Evolutionary conservation across 768 basidiomycete genomes (phyloP), one percentile per base, ranked within the genome.

Genomic region (Agaricus subrufescens): DNA sequence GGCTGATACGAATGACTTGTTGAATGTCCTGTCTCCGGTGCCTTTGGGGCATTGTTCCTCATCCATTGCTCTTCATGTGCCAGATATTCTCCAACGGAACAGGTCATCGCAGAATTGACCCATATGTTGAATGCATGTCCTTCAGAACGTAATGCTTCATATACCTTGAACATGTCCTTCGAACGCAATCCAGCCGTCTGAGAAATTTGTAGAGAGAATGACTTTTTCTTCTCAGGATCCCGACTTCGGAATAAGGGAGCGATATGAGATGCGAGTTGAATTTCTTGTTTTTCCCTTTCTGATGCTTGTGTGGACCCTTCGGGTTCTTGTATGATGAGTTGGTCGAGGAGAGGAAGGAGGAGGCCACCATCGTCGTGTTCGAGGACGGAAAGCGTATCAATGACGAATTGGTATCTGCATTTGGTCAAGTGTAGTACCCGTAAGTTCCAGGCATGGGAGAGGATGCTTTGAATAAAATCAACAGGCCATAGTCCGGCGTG

Each of bases 51-150:
- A 34, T 19, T 42, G 6, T 15, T 42, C n/a, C 19, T 3, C 10
- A 9, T 49, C 34, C 23, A 37, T 34, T 14, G 19, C 48, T 34
- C 4, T 34, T 37, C 30, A 23, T n/a, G 15, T 34, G 34, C 48
- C 31, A 49, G n/a, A 34, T 37, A 15, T 6, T 34, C 23, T 11
- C 37, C 30, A 3, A 49, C 4, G n/a, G 48, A 49, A 37, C 31
- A 34, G 10, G 31, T 23, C 48, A 49, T 49, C 31, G 31, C 30
- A 19, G 34, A 49, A 23, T 49, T 34, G 10, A 38, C 48, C 51
- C 51, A 52, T 15, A 52, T 30, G 10, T 52, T 52, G 40, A 52
- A 52, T n/a, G 51, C 51, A 44, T 43, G 12, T 19, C 29, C 39
- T 29, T 52, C 40, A 12, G n/a, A 30, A 26, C 42, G 39, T 29